Percentiles rank a stretch among this genome's conserved stretches.
phyloP scores from a whole-genome alignment of 306 rosid species.

The Gleditsia sinensis region DNA sequence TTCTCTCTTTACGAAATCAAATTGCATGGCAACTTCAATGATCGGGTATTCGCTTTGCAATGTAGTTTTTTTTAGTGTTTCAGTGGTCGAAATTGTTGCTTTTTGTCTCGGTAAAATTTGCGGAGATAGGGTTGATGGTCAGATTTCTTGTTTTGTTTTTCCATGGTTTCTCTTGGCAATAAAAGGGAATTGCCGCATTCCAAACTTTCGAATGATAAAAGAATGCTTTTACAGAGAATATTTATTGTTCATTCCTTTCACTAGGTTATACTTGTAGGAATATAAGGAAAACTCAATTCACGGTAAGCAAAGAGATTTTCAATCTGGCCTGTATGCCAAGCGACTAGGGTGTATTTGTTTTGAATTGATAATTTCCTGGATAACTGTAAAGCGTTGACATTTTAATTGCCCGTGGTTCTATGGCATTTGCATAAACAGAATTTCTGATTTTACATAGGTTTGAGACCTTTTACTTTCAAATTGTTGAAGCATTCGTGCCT shows the following conservation, averaged over 20 bases:
- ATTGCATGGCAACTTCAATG: neutral
- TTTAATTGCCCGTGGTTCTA: constrained; percentile 2
- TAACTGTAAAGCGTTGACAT: neutral
- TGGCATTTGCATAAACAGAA: constrained; percentile 10
- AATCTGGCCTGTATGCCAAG: too few relatives aligned
- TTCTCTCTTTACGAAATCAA: neutral
- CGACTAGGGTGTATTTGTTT: too few relatives aligned
- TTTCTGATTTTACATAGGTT: neutral
- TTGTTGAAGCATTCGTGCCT: constrained; percentile 80
- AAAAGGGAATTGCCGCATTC: too few relatives aligned
- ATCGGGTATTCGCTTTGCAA: neutral
- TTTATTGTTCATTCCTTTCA: too few relatives aligned
- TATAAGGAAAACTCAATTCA: too few relatives aligned
- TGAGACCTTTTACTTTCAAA: neutral
- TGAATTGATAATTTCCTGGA: neutral
- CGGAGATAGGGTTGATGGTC: neutral
- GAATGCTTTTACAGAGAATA: too few relatives aligned
- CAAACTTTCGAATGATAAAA: too few relatives aligned
- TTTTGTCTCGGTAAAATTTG: neutral
- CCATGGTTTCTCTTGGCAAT: neutral
- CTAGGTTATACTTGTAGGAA: too few relatives aligned
- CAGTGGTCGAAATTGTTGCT: neutral
- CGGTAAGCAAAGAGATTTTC: too few relatives aligned
- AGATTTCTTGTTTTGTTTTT: neutral
- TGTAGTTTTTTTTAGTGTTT: too few relatives aligned